Evolutionary conservation across 2,329 filamentous ascomycete species (phyloP).

Genomic region (Colletotrichum phormii): DNA sequence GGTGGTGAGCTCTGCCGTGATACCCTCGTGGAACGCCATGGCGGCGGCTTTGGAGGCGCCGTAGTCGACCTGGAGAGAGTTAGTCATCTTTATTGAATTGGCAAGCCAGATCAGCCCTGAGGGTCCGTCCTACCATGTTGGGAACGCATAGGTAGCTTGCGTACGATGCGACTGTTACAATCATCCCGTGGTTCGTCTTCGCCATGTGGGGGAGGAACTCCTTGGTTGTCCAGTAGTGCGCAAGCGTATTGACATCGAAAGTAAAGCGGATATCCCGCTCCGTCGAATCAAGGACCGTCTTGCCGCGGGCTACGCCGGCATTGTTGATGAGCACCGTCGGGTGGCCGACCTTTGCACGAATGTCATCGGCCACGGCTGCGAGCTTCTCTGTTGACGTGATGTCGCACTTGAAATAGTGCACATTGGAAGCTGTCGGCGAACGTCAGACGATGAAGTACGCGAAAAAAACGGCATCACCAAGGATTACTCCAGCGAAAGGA

Average conservation of each 20-base stretch:
- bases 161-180: conserved; percentile 76
- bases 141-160: conserved; percentile 71
- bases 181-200: conserved; percentile 74
- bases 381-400: conserved; percentile 70
- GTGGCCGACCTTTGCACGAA: conserved; percentile 68
- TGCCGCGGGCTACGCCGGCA: conserved; percentile 72
- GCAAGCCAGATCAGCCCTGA: too few relatives aligned
- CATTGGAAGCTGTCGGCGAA: conserved; percentile 54
- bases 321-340: conserved; percentile 81
- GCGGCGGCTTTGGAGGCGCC: conserved; percentile 74
- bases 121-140: conserved; percentile 54
- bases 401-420: conserved; percentile 79
- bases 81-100: background rate
- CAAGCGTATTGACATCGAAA: conserved; percentile 77
- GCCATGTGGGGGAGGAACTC: conserved; percentile 77
- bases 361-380: conserved; percentile 59
- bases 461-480: background rate
- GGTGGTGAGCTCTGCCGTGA: conserved; percentile 67
- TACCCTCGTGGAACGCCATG: conserved; percentile 75
- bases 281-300: conserved; percentile 68
- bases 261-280: conserved; percentile 72
- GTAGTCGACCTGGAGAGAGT: conserved; percentile 66
- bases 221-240: conserved; percentile 74
- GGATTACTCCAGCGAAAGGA: background rate
- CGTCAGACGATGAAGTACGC: conserved; percentile 16